Percentiles rank a stretch among this genome's conserved stretches.
Evolutionary conservation across 306 rosid genomes (phyloP).

Genomic region (Trifolium repens): DNA sequence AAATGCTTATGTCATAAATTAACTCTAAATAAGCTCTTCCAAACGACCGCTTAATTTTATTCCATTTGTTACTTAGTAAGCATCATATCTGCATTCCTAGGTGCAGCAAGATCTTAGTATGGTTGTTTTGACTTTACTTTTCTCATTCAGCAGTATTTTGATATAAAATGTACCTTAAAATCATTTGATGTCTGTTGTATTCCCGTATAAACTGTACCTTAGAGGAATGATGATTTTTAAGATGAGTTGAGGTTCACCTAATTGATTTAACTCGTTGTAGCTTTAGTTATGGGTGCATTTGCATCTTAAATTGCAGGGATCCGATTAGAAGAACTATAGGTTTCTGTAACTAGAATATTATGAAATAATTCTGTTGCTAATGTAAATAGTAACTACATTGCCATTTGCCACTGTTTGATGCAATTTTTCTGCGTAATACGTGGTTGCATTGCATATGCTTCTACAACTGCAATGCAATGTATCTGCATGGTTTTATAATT

Average conservation of each 20-base stretch:
- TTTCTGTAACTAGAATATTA: conserved; percentile 8
- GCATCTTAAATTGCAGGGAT: not conserved
- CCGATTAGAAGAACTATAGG: not conserved
- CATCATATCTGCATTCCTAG: not conserved
- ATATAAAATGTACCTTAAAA: not conserved
- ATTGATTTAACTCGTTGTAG: conserved; percentile 11
- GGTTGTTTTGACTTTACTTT: not conserved
- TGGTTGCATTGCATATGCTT: not conserved
- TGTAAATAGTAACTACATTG: conserved; percentile 3
- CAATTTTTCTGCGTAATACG: not conserved
- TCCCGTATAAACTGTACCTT: conserved; percentile 7
- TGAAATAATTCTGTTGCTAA: conserved; percentile 16
- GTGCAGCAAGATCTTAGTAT: not conserved
- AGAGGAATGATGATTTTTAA: conserved; percentile 3
- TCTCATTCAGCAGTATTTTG: not conserved
- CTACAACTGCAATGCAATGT: not conserved
- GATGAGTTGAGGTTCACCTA: conserved; percentile 3
- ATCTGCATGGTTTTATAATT: conserved; percentile 22
- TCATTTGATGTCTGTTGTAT: not conserved
- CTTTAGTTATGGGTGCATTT: conserved; percentile 4
- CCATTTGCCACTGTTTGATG: too few relatives aligned
- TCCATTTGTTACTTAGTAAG: not conserved
- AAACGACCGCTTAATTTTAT: not conserved
- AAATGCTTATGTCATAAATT: not conserved
- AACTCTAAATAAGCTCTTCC: not conserved